Evolutionary conservation across 2,329 filamentous ascomycete species (phyloP), one percentile per base, ranked within the genome.

Genomic region (Tolypocladium inflatum): DNA sequence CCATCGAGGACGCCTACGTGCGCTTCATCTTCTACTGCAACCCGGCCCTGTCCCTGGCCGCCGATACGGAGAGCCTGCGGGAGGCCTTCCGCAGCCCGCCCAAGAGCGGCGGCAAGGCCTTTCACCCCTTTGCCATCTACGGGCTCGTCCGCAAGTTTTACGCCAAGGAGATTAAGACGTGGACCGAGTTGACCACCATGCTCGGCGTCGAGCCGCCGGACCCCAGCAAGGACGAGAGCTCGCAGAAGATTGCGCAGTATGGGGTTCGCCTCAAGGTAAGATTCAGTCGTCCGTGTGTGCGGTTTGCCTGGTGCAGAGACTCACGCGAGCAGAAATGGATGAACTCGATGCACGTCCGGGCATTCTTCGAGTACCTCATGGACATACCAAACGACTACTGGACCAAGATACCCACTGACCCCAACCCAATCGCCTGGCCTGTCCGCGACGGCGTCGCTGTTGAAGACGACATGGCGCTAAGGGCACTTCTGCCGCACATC

Each of bases 171-270:
- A 86, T 97, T 70, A 94, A 92, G 73, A 96, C 91, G 0, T 97
- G 92, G 92, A 90, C 89, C 45, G 90, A 96, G 70, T 71, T 97
- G 64, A 92, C 90, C 0, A 82, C 92, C 56, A 88, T 88, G 66
- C 77, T 97, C n/a, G 92, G 93, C 11, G 93, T 96, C 19, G 90
- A 95, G 67, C 88, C 88, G 3, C 91, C 91, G 2, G 88, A 90
- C 60, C 78, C 85, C 30, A 85, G 88, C 59, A 94, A 93, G 70
- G 89, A 90, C 33, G 89, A 95, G 74, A 96, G 91, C 70, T 86
- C 89, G 2, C 93, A 97, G 69, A 96, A 96, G 71, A 88, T 97
- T 59, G 91, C 96, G 70, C 92, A 97, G 71, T 97, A 96, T 76
- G 91, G 90, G 50, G 92, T 97, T 53, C 83, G 92, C 59, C 76